Percentiles rank a stretch among this genome's conserved stretches.
These are phyloP conservation scores for Noccaea caerulescens DNA, from an alignment of 345 rosid species.

Conservation along the genomic window DNA sequence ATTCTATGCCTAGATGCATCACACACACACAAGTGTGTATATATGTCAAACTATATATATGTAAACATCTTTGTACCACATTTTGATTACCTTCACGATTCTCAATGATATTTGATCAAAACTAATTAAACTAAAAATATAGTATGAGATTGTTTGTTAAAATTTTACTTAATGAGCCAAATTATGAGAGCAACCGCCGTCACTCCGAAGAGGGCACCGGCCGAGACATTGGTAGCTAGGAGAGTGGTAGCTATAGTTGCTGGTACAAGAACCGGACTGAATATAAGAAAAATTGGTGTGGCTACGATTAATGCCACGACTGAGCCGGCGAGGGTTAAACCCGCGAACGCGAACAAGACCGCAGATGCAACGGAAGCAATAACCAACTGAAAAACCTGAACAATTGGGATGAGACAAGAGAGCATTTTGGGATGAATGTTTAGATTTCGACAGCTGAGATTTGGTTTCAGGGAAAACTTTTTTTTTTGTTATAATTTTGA, in stretches of 20 bases:
- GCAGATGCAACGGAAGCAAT: conserved; percentile 62
- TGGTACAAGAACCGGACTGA: conserved; percentile 85
- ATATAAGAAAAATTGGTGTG: conserved; percentile 73
- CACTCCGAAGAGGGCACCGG: conserved; percentile 57
- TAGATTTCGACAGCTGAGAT: neutral
- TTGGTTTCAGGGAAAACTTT: neutral
- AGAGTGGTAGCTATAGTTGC: conserved; percentile 56
- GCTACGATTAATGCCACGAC: conserved; percentile 63
- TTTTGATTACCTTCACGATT: neutral
- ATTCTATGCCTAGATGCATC: conserved; percentile 28
- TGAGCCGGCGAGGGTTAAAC: conserved; percentile 58
- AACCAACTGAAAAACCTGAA: conserved; percentile 25
- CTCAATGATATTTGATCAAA: neutral
- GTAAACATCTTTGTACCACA: neutral
- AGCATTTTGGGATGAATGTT: conserved; percentile 30
- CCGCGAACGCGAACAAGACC: conserved; percentile 61
- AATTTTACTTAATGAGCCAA: conserved; percentile 64
- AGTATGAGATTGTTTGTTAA: neutral
- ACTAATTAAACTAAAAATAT: neutral
- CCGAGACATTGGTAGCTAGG: conserved; percentile 51
- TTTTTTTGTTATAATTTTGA: neutral
- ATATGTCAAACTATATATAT: conserved; percentile 8
- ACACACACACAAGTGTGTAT: conserved; percentile 12
- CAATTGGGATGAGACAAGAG: conserved; percentile 11
- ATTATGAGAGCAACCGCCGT: conserved; percentile 60